Evolutionary conservation across 1,284 basidiomycete genomes (phyloP).

Genomic region (Puccinia novopanici): DNA sequence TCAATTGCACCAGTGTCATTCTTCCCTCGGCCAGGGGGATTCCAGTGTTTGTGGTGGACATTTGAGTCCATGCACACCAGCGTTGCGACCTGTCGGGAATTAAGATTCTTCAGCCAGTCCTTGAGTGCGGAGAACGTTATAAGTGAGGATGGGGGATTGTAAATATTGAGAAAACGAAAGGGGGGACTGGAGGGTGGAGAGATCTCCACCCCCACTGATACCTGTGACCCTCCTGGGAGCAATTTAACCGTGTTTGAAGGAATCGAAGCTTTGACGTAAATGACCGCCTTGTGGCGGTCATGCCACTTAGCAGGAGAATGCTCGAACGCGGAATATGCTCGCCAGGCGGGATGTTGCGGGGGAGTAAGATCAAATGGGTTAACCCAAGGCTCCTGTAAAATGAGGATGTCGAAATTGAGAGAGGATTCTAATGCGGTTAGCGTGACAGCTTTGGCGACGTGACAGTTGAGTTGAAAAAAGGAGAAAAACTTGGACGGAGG

Average conservation of each 20-base stretch:
- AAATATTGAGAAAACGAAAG: not conserved
- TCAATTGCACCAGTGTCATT: too few species aligned
- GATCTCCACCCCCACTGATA: too few species aligned
- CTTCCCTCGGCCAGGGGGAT: not conserved
- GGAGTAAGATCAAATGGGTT: not conserved
- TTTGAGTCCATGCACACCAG: not conserved
- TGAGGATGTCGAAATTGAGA: not conserved
- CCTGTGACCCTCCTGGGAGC: too few species aligned
- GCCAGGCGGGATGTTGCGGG: not conserved
- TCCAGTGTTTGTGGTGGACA: too few species aligned
- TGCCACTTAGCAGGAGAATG: too few species aligned
- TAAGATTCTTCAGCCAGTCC: not conserved
- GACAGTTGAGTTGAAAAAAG: too few species aligned
- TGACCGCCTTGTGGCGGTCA: too few species aligned
- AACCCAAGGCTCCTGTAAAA: too few species aligned
- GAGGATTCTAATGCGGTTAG: not conserved
- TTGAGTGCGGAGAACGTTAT: not conserved
- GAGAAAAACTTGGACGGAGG: too few species aligned
- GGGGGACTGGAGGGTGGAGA: not conserved
- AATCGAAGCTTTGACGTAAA: too few species aligned
- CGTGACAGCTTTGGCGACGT: not conserved
- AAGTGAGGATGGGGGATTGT: constrained; percentile 21
- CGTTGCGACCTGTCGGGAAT: not conserved
- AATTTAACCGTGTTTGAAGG: too few species aligned
- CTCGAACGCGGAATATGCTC: too few species aligned